These are phyloP conservation scores for Spathaspora gorwiae DNA, from an alignment of 805 yeast species.

Conservation along the genomic window DNA sequence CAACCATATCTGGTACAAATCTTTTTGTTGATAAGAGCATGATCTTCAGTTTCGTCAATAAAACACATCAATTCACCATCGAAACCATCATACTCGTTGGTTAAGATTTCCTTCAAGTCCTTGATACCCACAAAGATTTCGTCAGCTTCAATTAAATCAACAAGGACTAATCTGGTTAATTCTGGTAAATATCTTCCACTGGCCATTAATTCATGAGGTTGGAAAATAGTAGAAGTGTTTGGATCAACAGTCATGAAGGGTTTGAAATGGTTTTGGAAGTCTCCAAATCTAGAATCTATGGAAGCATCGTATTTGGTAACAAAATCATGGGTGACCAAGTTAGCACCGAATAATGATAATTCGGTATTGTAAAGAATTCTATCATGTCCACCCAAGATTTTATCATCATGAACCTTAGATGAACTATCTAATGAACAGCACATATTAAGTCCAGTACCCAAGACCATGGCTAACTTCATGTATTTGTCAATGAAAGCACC, in stretches of 20 bases:
- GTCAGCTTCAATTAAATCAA: conserved; percentile 25
- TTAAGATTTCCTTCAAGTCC: conserved; percentile 7
- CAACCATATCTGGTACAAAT: conserved; percentile 20
- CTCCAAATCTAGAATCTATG: conserved; percentile 25
- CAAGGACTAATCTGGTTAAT: conserved; percentile 39
- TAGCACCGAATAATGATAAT: conserved; percentile 49
- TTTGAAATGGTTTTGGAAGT: conserved; percentile 12
- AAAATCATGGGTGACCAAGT: conserved; percentile 18
- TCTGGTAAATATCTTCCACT: conserved; percentile 58
- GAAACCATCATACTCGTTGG: conserved; percentile 25
- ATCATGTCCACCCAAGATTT: conserved; percentile 9
- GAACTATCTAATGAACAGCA: conserved; percentile 35
- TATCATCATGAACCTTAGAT: conserved; percentile 11
- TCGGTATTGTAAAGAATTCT: conserved; percentile 45
- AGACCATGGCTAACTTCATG: conserved; percentile 49
- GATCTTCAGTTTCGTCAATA: conserved; percentile 27
- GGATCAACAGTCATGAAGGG: conserved; percentile 25
- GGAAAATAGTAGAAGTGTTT: conserved; percentile 31
- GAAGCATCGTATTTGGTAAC: conserved; percentile 38
- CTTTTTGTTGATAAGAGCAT: conserved; percentile 13
- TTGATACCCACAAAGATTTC: conserved; percentile 20
- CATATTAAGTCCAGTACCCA: conserved; percentile 67
- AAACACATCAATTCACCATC: conserved; percentile 40
- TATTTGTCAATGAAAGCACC: conserved; percentile 37
- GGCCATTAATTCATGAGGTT: conserved; percentile 53